Evolutionary conservation across 2,329 filamentous ascomycete genomes (phyloP).

Genomic region (Chaetomiaceae sp.): DNA sequence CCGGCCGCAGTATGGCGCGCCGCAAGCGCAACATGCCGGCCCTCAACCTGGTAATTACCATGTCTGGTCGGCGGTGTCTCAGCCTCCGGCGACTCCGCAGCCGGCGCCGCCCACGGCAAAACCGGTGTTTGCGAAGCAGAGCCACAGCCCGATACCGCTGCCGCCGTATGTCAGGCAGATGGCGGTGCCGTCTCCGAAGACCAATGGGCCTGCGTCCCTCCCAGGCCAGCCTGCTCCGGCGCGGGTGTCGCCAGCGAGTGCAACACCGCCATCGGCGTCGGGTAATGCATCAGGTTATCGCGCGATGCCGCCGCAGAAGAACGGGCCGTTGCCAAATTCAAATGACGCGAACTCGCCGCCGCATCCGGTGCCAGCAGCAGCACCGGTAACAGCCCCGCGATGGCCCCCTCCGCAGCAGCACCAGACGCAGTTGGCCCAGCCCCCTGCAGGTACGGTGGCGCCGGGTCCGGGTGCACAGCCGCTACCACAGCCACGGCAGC

Average conservation of each 20-base stretch:
- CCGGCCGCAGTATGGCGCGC: slow-evolving; percentile 26
- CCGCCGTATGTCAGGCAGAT: slow-evolving; percentile 21
- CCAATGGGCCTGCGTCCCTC: slow-evolving; percentile 10
- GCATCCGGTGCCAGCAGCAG: too few species aligned
- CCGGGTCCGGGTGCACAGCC: too few species aligned
- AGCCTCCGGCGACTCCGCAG: slow-evolving; percentile 9
- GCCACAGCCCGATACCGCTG: slow-evolving; percentile 24
- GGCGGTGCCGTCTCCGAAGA: background rate
- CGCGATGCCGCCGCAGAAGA: background rate
- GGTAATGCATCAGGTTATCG: too few species aligned
- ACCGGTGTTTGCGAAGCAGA: slow-evolving; percentile 21
- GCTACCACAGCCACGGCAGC: too few species aligned
- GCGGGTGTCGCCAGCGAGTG: too few species aligned
- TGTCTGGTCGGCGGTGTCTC: slow-evolving; percentile 6
- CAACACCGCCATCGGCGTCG: too few species aligned
- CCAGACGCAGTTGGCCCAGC: too few species aligned
- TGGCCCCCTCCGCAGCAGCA: background rate
- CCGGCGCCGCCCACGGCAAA: slow-evolving; percentile 9
- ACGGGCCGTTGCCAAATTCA: too few species aligned
- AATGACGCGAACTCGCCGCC: too few species aligned
- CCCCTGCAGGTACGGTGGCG: too few species aligned
- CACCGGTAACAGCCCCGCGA: slow-evolving; percentile 10
- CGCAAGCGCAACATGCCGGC: slow-evolving; percentile 16
- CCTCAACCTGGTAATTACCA: slow-evolving; percentile 11
- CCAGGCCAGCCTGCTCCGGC: slow-evolving; percentile 12